A percentile compares a stretch with the other conserved stretches of the same genome.
phyloP scores from a whole-genome alignment of 1,139 yeast genomes.

The Geotrichum australiense region DNA sequence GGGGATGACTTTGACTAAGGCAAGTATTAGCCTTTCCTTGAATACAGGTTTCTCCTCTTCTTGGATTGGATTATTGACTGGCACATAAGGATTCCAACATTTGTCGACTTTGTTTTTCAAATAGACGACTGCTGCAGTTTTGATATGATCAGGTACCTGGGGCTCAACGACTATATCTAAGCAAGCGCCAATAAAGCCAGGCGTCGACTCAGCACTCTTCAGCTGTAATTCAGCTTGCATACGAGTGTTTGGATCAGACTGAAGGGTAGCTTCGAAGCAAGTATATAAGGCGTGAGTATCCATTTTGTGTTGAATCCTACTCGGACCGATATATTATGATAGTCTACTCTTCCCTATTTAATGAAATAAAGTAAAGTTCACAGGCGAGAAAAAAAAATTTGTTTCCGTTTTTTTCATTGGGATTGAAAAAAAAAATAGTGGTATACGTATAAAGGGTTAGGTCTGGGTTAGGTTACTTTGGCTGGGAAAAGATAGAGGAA shows the following conservation, averaged over 20 bases:
- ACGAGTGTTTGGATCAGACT: slow-evolving; percentile 57
- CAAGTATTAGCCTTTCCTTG: slow-evolving; percentile 51
- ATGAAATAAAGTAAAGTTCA: too few species aligned
- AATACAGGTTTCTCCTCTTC: slow-evolving; percentile 67
- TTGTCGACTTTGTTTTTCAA: slow-evolving; percentile 69
- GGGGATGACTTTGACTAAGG: slow-evolving; percentile 39
- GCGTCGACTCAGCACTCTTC: slow-evolving; percentile 45
- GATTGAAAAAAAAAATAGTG: too few species aligned
- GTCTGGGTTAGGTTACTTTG: too few species aligned
- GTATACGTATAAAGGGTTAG: too few species aligned
- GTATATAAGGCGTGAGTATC: slow-evolving; percentile 60
- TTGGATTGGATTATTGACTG: slow-evolving; percentile 39
- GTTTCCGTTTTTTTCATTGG: too few species aligned
- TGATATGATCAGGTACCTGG: slow-evolving; percentile 50
- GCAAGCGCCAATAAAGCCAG: slow-evolving; percentile 82
- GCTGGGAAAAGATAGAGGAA: too few species aligned
- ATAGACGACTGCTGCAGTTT: slow-evolving; percentile 78
- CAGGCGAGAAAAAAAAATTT: too few species aligned
- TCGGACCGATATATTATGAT: too few species aligned
- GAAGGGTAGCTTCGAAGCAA: slow-evolving; percentile 77
- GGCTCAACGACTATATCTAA: slow-evolving; percentile 60
- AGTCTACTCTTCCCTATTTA: too few species aligned
- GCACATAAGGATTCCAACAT: slow-evolving; percentile 47
- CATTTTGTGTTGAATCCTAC: slow-evolving; percentile 44
- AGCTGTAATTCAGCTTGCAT: slow-evolving; percentile 65